Percentiles rank a stretch among this genome's conserved stretches.
phyloP scores from a whole-genome alignment of 2,329 filamentous ascomycete genomes.

The Cercospora berteroae region DNA sequence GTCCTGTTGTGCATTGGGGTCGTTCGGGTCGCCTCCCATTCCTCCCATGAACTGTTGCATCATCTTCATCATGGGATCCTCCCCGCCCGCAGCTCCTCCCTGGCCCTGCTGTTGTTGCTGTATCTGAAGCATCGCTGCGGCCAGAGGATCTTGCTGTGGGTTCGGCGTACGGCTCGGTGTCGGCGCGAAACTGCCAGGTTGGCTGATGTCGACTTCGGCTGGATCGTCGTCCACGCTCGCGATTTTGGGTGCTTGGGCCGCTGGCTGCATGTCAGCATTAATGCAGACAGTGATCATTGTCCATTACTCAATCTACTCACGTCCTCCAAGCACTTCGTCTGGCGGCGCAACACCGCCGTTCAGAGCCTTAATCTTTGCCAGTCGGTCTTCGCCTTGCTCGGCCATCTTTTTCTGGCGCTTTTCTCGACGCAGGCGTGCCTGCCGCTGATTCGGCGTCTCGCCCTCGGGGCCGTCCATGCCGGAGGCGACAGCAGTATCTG shows the following conservation, averaged over 20 bases:
- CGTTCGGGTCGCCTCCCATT: conserved; percentile 38
- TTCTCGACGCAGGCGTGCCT: conserved; percentile 74
- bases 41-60: conserved; percentile 59
- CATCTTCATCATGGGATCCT: conserved; percentile 73
- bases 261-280: conserved; percentile 21
- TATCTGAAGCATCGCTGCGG: conserved; percentile 32
- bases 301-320: conserved; percentile 7
- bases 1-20: conserved; percentile 43
- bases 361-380: conserved; percentile 73
- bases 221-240: conserved; percentile 58
- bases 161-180: conserved; percentile 16
- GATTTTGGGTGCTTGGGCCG: conserved; percentile 34
- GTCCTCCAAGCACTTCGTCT: conserved; percentile 35
- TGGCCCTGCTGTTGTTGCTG: conserved; percentile 26
- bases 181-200: conserved; percentile 19
- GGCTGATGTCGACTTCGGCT: conserved; percentile 67
- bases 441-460: conserved; percentile 49
- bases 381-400: conserved; percentile 65
- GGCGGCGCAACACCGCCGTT: conserved; percentile 48
- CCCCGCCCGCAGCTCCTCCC: conserved; percentile 27
- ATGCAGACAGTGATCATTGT: not conserved
- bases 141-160: conserved; percentile 29
- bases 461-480: conserved; percentile 29
- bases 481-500: conserved; percentile 29
- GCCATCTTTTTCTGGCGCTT: conserved; percentile 76